Evolutionary conservation across 257 asterid genomes (phyloP), one percentile per base, ranked within the genome.

Genomic region (Plantago major): DNA sequence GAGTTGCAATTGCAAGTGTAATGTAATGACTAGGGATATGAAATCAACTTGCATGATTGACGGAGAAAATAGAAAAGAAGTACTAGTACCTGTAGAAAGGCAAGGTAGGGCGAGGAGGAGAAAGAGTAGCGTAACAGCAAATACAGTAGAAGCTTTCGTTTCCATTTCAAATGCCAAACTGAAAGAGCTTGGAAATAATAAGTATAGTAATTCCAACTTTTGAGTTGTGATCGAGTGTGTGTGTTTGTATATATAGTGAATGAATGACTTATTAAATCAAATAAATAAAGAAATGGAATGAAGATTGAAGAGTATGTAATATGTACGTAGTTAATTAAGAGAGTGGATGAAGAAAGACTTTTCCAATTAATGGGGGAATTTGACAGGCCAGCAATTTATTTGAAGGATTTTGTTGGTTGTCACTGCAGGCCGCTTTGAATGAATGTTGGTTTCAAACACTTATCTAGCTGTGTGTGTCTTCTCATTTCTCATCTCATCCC

Each of bases 1-100:
- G 26, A 22, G 26, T 22, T 22, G 26, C 26, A 22, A 22, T 22
- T 22, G 26, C 26, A 22, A 22, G 26, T 22, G 26, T 22, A 22
- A 22, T 22, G 26, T 22, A 22, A 22, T 22, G 26, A 22, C 1
- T 22, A 22, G 26, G 26, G 26, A 22, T 22, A 1, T 22, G 2
- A 22, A 22, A 22, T 22, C 26, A 22, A 22, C 26, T 1, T 22
- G 26, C 26, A 22, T 22, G 26, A 22, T 22, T 22, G 26, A 22
- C 26, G 26, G 2, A 22, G 38, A 9, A 37, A 5, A 33, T 16
- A 19, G 11, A 7, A 8, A 62, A 69, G 22, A 30, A 22, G 26
- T 22, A n/a, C n/a, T n/a, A 22, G 26, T 22, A 77, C 83, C 81
- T 81, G 67, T 60, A 38, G 79, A 61, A 38, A 71, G 37, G 44